A percentile compares a stretch with the other conserved stretches of the same genome.
These are phyloP conservation scores for Pueraria montana DNA, from an alignment of 306 rosid species.

Conservation along the genomic window DNA sequence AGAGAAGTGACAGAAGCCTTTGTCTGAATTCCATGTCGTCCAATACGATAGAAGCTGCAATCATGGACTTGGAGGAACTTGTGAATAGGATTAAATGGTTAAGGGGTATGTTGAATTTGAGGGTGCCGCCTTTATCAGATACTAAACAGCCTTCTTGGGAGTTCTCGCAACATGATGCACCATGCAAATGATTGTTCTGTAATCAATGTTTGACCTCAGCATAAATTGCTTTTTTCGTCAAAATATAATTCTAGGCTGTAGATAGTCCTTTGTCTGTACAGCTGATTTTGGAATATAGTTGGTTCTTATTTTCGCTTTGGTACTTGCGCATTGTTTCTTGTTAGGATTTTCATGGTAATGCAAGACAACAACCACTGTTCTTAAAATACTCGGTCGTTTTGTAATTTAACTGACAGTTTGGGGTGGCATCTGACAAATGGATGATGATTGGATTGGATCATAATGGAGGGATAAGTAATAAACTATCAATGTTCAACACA, in stretches of 20 bases:
- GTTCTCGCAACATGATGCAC: constrained; percentile 54
- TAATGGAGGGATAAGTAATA: no score
- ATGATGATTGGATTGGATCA: no score
- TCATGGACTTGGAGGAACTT: constrained; percentile 88
- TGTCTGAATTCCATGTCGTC: constrained; percentile 59
- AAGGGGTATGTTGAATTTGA: constrained; percentile 60
- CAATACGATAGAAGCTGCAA: constrained; percentile 65
- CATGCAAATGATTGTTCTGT: constrained; percentile 44
- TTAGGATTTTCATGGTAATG: neutral
- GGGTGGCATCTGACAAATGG: no score
- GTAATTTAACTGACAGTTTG: no score
- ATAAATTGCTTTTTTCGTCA: neutral
- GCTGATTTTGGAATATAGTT: neutral
- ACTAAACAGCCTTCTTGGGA: constrained; percentile 62
- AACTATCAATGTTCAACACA: no score
- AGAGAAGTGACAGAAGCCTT: constrained; percentile 47
- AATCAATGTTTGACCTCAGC: constrained; percentile 25
- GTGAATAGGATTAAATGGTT: constrained; percentile 75
- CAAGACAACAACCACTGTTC: no score
- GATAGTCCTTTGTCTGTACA: neutral
- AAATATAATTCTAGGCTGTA: neutral
- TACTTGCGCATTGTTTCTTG: neutral
- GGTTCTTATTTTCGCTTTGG: neutral
- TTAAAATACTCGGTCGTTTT: no score
- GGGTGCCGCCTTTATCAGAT: constrained; percentile 59